Base-by-base conservation (phyloP, 2,329 filamentous ascomycete genomes). In the Aspergillus calidoustus region DNA sequence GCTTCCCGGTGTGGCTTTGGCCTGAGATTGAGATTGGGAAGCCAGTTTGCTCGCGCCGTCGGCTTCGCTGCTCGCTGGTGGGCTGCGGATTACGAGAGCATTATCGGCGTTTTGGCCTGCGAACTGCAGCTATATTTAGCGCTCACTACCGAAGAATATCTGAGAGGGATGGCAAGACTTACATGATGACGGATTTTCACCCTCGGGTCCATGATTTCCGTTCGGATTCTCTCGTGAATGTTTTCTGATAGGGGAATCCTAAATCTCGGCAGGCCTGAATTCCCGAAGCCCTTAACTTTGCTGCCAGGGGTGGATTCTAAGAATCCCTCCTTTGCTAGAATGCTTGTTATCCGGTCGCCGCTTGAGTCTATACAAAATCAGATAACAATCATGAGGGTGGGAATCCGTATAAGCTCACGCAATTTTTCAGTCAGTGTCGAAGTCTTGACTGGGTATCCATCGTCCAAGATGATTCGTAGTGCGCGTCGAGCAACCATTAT, bases 131-230 rank as follows among this genome's bases (percentile, higher is more conserved):
- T 41, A 30, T 52, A 17, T 46, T 64, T 68, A 66, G 43, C 49
- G 60, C 15, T 28, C 25, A 28, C 25, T 7, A 28, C 7, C 22
- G 28, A 3, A 3, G 17, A 7, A 7, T 38, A 7, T 43, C 25
- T 13, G 41, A 51, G n/a, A 3, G n/a, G 31, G 23, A 54, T 7
- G 22, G 15, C 41, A 46, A 7, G 17, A 62, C 72, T 65, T 65
- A 76, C 74, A 58, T 74, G 67, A 46, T 76, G 71, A 41, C 65
- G 25, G n/a, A 76, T 74, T 53, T 76, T 76, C 22, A 66, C 65
- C 61, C 74, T 66, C 3, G 74, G 74, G 34, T 74, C 62, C 19
- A 74, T 64, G 11, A 76, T 72, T n/a, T 76, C 72, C 25, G 54
- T 54, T 28, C 68, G 47, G 30, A 76, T 65, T 53, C 54, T 69